These are phyloP conservation scores for Mucor velutinosus DNA, from an alignment of 371 early-diverging fungal genomes.

Conservation along the genomic window DNA sequence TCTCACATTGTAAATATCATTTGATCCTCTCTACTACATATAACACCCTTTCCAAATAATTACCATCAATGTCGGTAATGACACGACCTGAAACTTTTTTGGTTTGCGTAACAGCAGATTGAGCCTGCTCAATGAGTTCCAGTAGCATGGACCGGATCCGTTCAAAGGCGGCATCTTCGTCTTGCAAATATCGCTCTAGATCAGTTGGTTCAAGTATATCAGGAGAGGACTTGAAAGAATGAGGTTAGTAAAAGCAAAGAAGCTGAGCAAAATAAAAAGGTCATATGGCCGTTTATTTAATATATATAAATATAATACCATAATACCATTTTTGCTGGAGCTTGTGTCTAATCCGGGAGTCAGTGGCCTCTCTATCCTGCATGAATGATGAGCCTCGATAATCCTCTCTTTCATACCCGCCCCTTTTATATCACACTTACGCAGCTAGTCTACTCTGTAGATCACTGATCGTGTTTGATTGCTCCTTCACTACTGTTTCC, in stretches of 20 bases:
- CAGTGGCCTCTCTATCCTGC: slow-evolving; percentile 37
- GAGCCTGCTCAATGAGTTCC: slow-evolving; percentile 47
- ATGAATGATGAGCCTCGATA: slow-evolving; percentile 4
- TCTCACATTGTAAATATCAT: neutral
- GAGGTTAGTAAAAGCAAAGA: neutral
- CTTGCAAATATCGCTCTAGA: slow-evolving; percentile 23
- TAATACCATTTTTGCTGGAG: slow-evolving; percentile 31
- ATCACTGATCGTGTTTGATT: slow-evolving; percentile 40
- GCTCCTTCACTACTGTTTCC: slow-evolving; percentile 46
- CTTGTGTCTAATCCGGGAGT: slow-evolving; percentile 38
- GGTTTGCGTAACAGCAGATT: slow-evolving; percentile 38
- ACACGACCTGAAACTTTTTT: slow-evolving; percentile 17
- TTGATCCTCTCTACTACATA: neutral
- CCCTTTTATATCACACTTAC: slow-evolving; percentile 16
- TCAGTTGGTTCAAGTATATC: slow-evolving; percentile 10
- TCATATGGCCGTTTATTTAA: neutral
- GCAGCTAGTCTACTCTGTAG: slow-evolving; percentile 41
- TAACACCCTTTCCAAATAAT: neutral
- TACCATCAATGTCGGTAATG: neutral
- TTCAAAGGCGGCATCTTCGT: slow-evolving; percentile 45
- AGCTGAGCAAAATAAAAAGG: neutral
- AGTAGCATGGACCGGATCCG: slow-evolving; percentile 33
- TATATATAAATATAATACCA: slow-evolving; percentile 23
- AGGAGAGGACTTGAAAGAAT: slow-evolving; percentile 9
- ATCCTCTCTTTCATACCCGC: neutral